These are phyloP conservation scores for Aureoboletus auriporus DNA, from an alignment of 768 basidiomycete species.

Conservation along the genomic window DNA sequence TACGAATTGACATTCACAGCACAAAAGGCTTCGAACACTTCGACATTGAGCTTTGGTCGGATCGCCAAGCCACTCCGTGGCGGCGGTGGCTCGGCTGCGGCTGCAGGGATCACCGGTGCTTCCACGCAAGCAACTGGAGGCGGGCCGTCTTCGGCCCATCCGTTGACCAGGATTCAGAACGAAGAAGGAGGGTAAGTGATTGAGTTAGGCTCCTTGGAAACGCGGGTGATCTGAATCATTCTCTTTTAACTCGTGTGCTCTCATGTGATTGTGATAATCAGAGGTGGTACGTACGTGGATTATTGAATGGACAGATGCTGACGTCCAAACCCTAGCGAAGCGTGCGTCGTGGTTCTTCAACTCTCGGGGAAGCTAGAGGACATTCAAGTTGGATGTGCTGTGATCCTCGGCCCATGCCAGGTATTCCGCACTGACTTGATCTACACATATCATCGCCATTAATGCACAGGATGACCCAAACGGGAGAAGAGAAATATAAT, in stretches of 20 bases:
- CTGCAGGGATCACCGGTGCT: conserved; percentile 37
- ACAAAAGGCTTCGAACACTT: conserved; percentile 70
- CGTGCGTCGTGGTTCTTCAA: conserved; percentile 94
- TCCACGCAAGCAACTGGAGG: conserved; percentile 38
- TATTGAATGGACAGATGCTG: conserved; percentile 15
- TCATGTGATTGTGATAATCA: conserved; percentile 21
- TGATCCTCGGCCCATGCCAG: conserved; percentile 9
- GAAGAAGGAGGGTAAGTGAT: conserved; percentile 68
- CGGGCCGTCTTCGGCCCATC: conserved; percentile 53
- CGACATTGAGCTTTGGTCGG: conserved; percentile 81
- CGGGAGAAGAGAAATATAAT: conserved; percentile 7
- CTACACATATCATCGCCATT: conserved; percentile 27
- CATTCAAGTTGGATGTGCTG: conserved; percentile 3
- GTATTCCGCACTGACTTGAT: conserved; percentile 19
- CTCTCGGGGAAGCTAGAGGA: conserved; percentile 52
- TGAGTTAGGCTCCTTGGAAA: conserved; percentile 11
- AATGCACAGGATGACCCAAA: conserved; percentile 18
- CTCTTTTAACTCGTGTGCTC: conserved; percentile 11
- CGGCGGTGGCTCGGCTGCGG: conserved; percentile 63
- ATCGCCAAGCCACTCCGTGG: conserved; percentile 97
- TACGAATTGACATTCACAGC: conserved; percentile 41
- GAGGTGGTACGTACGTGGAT: conserved; percentile 29
- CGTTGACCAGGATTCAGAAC: conserved; percentile 71
- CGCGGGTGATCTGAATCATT: conserved; percentile 11
- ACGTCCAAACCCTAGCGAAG: conserved; percentile 57